Conservation (phyloP, 768 basidiomycete species). For the Terana coerulea region DNA sequence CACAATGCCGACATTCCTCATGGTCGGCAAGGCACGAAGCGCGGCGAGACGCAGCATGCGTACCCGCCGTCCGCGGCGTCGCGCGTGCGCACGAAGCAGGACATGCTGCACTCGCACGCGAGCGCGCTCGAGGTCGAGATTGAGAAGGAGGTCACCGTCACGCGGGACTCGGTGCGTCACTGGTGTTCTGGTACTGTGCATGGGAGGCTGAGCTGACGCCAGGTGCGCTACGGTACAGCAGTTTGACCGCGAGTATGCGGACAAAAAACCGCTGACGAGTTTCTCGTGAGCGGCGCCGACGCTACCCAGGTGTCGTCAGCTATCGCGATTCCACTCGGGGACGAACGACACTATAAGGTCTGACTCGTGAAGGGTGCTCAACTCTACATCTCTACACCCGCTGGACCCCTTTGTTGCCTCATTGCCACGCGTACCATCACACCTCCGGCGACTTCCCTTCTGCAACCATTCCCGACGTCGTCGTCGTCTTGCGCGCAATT, state of each 20-base stretch:
- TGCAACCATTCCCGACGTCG: not conserved
- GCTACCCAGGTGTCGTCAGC: no score
- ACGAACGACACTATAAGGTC: no score
- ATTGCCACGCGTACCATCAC: no score
- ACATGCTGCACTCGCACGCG: constrained; percentile 4
- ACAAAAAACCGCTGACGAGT: no score
- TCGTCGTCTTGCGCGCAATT: not conserved
- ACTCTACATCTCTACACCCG: no score
- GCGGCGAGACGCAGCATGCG: constrained; percentile 11
- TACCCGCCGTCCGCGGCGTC: constrained; percentile 11
- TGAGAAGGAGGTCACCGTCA: constrained; percentile 16
- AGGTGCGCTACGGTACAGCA: constrained; percentile 8
- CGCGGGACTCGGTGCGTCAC: constrained; percentile 14
- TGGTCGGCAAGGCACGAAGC: constrained; percentile 24
- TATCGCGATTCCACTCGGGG: no score
- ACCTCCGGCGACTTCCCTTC: no score
- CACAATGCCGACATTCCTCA: constrained; percentile 26
- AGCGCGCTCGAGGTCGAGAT: constrained; percentile 14
- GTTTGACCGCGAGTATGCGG: constrained; percentile 4
- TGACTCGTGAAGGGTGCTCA: no score
- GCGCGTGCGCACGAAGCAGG: not conserved
- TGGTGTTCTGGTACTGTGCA: not conserved
- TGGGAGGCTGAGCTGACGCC: not conserved
- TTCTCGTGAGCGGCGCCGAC: no score
- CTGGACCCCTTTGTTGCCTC: no score